phyloP scores from a whole-genome alignment of 176 grass and related monocot genomes.

The Saccharum officinarum region DNA sequence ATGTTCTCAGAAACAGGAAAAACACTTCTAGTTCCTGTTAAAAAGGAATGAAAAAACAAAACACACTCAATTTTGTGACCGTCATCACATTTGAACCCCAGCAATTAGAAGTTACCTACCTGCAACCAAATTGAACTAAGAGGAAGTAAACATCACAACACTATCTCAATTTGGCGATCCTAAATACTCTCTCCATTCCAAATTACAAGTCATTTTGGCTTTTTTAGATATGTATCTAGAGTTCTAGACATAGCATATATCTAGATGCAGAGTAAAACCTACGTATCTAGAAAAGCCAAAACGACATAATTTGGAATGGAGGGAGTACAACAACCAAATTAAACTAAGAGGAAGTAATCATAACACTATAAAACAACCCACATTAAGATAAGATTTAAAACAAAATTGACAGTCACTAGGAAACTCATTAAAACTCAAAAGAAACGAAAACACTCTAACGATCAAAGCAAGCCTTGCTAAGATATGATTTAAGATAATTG shows the following conservation, averaged over 20 bases:
- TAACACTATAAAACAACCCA: neutral
- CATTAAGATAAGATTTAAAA: neutral
- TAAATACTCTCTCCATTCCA: neutral
- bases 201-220: neutral
- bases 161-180: neutral
- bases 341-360: neutral
- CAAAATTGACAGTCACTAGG: neutral
- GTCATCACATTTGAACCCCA: neutral
- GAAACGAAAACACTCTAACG: neutral
- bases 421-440: conserved; percentile 3
- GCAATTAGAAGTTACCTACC: neutral
- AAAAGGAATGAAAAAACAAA: neutral
- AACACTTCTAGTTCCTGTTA: neutral
- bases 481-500: neutral
- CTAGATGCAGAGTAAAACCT: neutral
- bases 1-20: conserved; percentile 6
- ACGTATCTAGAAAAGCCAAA: neutral
- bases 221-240: neutral
- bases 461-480: neutral
- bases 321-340: neutral
- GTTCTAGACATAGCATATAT: neutral
- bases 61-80: neutral
- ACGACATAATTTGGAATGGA: neutral
- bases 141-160: neutral
- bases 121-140: conserved; percentile 17